Evolutionary conservation across 495 filamentous ascomycete species (phyloP).

Genomic region (Hypoxylon subgilvum): DNA sequence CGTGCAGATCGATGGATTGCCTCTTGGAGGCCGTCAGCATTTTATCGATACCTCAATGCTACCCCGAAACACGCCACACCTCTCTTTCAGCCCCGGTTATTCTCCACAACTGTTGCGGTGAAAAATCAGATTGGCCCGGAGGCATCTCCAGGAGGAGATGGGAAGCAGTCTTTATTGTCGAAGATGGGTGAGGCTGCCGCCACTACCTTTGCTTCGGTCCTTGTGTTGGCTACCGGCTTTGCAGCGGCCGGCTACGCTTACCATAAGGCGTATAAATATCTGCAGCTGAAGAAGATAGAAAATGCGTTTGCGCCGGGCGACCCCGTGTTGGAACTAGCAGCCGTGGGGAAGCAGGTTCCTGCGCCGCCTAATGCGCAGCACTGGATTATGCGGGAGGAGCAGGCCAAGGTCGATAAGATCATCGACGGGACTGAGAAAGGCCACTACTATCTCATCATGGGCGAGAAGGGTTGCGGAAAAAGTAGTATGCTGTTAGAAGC

Average conservation of each 20-base stretch:
- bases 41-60: conserved; percentile 22
- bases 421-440: conserved; percentile 70
- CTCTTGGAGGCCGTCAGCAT: conserved; percentile 20
- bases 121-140: conserved; percentile 26
- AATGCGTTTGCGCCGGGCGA: conserved; percentile 93
- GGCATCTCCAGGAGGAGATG: conserved; percentile 31
- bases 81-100: conserved; percentile 24
- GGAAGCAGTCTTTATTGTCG: conserved; percentile 48
- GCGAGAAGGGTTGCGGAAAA: conserved; percentile 96
- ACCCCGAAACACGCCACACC: conserved; percentile 15
- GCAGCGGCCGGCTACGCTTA: conserved; percentile 83
- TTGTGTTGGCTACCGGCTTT: conserved; percentile 73
- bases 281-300: conserved; percentile 87
- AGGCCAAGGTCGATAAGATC: conserved; percentile 77
- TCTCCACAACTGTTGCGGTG: conserved; percentile 28
- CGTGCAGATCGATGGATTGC: conserved; percentile 16
- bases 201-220: conserved; percentile 85
- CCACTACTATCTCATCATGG: conserved; percentile 91
- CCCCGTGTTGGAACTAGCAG: conserved; percentile 86
- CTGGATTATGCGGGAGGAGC: conserved; percentile 84
- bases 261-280: conserved; percentile 86
- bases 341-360: conserved; percentile 64
- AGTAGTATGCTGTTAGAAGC: conserved; percentile 93
- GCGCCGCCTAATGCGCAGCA: conserved; percentile 62
- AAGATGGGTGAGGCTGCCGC: conserved; percentile 86